A percentile compares a stretch with the other conserved stretches of the same genome.
Evolutionary conservation across 192 early-diverging fungal species (phyloP).

Genomic region (Backusella luteola): DNA sequence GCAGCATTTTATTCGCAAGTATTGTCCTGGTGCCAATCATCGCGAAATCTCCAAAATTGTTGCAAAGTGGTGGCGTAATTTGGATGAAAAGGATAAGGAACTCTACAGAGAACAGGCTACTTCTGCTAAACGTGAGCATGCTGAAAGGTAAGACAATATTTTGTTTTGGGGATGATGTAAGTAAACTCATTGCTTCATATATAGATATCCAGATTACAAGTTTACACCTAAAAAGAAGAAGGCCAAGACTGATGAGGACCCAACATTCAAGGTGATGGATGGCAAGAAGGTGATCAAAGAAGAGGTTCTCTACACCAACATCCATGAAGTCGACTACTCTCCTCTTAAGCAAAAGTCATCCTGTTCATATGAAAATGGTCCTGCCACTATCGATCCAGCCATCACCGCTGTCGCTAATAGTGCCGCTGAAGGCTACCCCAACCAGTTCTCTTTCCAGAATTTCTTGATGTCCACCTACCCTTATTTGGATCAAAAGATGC

Average conservation of each 20-base stretch:
- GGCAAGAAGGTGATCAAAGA: neutral
- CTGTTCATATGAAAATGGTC: neutral
- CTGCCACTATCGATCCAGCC: neutral
- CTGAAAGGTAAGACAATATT: neutral
- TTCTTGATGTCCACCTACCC: neutral
- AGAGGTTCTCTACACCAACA: neutral
- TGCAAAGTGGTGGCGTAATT: slow-evolving; percentile 56
- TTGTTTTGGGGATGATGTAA: neutral
- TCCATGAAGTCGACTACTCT: neutral
- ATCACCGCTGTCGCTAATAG: neutral
- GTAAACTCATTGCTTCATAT: neutral
- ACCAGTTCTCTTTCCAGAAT: neutral
- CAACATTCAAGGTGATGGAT: neutral
- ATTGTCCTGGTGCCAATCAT: slow-evolving; percentile 53
- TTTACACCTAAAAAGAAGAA: slow-evolving; percentile 13
- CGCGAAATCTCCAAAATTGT: slow-evolving; percentile 61
- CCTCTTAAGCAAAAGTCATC: neutral
- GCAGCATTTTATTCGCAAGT: slow-evolving; percentile 47
- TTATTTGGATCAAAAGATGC: neutral
- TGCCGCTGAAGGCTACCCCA: neutral
- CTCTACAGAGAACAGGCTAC: slow-evolving; percentile 49
- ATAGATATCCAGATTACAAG: slow-evolving; percentile 27
- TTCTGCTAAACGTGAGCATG: slow-evolving; percentile 47
- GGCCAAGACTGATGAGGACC: neutral
- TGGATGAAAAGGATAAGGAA: slow-evolving; percentile 49